A percentile compares a stretch with the other conserved stretches of the same genome.
Evolutionary conservation across 306 rosid species (phyloP).

Genomic region (Echinosophora koreensis): DNA sequence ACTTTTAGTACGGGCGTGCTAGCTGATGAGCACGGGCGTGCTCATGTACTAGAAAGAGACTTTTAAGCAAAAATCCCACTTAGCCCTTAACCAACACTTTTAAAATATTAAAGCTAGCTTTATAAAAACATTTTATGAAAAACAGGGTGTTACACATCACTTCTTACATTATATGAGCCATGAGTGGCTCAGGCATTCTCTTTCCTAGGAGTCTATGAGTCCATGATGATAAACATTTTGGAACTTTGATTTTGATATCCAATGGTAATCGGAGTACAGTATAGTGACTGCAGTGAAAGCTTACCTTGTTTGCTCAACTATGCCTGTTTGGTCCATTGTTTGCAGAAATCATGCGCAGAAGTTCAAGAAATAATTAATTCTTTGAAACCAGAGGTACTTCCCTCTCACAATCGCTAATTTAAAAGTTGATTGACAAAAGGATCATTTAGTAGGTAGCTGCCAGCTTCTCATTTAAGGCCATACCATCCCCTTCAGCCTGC

Average conservation of each 20-base stretch:
- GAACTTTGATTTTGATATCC: not conserved
- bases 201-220: not conserved
- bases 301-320: not conserved
- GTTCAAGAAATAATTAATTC: slow-evolving; percentile 58
- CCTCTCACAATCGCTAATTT: no score
- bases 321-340: slow-evolving; percentile 11
- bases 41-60: no score
- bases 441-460: slow-evolving; percentile 19
- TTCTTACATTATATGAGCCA: no score
- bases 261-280: not conserved
- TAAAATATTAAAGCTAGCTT: no score
- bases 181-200: not conserved
- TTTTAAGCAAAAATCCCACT: no score
- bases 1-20: no score
- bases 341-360: slow-evolving; percentile 62
- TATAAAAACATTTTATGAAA: no score
- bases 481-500: not conserved
- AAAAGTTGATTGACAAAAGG: slow-evolving; percentile 26
- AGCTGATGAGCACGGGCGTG: no score
- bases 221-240: not conserved
- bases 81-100: no score
- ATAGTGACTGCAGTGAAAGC: not conserved
- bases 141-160: no score
- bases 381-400: slow-evolving; percentile 68
- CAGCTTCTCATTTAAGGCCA: slow-evolving; percentile 22